A percentile compares a stretch with the other conserved stretches of the same genome.
Conservation (phyloP, 805 yeast species). For the Wickerhamiella azymoides region DNA sequence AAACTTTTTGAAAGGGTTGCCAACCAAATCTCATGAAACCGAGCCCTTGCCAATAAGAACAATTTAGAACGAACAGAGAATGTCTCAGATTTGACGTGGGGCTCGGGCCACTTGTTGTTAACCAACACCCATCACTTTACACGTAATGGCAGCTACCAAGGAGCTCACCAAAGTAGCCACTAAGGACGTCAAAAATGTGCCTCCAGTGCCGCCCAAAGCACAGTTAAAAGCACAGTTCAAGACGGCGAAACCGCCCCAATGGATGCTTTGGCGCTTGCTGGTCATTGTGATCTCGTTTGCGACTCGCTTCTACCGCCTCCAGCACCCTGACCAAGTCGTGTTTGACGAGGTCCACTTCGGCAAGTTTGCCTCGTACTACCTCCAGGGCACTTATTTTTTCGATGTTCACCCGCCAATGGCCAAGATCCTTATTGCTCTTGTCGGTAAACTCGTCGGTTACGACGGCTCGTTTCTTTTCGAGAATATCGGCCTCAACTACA, state of each 20-base stretch:
- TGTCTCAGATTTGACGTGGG: too few relatives aligned
- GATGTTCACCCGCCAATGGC: conserved; percentile 98
- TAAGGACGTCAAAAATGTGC: background rate
- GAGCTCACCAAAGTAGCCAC: background rate
- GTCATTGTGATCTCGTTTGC: conserved; percentile 47
- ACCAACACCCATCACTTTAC: background rate
- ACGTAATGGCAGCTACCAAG: background rate
- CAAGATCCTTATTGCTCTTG: conserved; percentile 77
- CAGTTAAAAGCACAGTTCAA: too few relatives aligned
- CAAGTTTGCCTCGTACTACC: conserved; percentile 84
- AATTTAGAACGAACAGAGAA: too few relatives aligned
- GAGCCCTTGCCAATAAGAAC: too few relatives aligned
- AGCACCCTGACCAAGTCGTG: conserved; percentile 69
- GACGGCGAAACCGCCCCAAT: background rate
- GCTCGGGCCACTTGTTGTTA: background rate
- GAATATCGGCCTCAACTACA: conserved; percentile 56
- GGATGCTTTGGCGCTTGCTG: conserved; percentile 3
- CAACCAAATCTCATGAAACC: too few relatives aligned
- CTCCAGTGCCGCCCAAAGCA: background rate
- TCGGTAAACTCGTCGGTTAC: conserved; percentile 76
- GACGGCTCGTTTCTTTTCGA: conserved; percentile 84
- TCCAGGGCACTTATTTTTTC: conserved; percentile 79
- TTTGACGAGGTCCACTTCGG: conserved; percentile 95
- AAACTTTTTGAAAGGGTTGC: too few relatives aligned
- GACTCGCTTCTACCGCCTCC: conserved; percentile 61